These are phyloP conservation scores for Sarocladium oryzae DNA, from an alignment of 2,329 filamentous ascomycete genomes.

Conservation along the genomic window DNA sequence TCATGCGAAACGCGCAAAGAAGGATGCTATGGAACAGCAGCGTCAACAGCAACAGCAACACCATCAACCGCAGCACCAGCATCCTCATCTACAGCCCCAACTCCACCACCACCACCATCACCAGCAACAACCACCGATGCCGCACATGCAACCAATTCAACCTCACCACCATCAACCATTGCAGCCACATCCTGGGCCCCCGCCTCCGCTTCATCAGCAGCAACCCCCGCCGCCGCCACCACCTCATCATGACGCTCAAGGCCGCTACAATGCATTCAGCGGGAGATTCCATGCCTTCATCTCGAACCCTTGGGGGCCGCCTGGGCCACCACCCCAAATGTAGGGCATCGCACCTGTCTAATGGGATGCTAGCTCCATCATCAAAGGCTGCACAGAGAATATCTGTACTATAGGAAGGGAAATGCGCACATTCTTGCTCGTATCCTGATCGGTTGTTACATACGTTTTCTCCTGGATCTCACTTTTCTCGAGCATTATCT, in stretches of 20 bases:
- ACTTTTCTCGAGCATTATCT: too few species aligned
- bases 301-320: slow-evolving; percentile 5
- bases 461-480: too few species aligned
- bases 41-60: slow-evolving; percentile 8
- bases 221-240: neutral
- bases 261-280: neutral
- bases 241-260: neutral
- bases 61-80: neutral
- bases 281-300: slow-evolving; percentile 6
- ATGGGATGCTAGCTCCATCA: too few species aligned
- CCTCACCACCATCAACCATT: slow-evolving; percentile 10
- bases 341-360: too few species aligned
- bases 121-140: slow-evolving; percentile 3
- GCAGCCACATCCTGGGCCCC: slow-evolving; percentile 5
- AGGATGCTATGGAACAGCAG: slow-evolving; percentile 21
- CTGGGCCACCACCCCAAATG: slow-evolving; percentile 1
- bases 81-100: neutral
- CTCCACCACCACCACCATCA: slow-evolving; percentile 9
- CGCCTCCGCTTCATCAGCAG: neutral
- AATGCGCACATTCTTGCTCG: too few species aligned
- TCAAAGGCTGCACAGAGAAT: too few species aligned
- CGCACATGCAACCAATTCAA: slow-evolving; percentile 6
- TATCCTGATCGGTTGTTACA: too few species aligned
- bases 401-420: too few species aligned
- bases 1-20: slow-evolving; percentile 26